Conservation (phyloP, 106 monocot species). For the Dendrobium officinale region DNA sequence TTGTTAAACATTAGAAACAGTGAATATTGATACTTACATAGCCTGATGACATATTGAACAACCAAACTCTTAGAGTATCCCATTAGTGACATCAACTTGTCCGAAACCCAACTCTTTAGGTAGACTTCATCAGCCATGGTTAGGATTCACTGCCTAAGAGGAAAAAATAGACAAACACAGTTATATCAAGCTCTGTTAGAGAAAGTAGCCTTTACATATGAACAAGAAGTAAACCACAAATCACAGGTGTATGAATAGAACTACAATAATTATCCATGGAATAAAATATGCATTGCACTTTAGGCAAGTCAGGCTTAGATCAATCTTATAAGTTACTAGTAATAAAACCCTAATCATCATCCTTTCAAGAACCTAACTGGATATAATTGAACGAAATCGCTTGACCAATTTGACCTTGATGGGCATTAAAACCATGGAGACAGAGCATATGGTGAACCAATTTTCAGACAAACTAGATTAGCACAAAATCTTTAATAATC, state of each 20-base stretch:
- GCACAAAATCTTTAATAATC: not conserved
- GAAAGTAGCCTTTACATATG: not conserved
- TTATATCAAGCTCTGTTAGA: not conserved
- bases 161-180: not conserved
- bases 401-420: not conserved
- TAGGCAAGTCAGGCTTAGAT: not conserved
- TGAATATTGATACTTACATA: conserved; percentile 36
- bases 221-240: not conserved
- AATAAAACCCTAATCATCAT: not conserved
- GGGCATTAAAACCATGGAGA: not conserved
- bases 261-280: not conserved
- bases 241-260: not conserved
- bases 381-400: not conserved
- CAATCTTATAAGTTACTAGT: not conserved
- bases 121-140: conserved; percentile 39
- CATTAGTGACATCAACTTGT: conserved; percentile 67
- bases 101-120: conserved; percentile 67
- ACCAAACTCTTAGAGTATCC: conserved; percentile 63
- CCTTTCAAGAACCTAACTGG: not conserved
- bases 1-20: not conserved
- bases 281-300: not conserved
- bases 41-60: conserved; percentile 68
- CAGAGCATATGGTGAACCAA: not conserved
- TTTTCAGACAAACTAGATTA: not conserved
- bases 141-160: not conserved